phyloP scores from a whole-genome alignment of 2,329 filamentous ascomycete species.

The Alternaria incomplexa region DNA sequence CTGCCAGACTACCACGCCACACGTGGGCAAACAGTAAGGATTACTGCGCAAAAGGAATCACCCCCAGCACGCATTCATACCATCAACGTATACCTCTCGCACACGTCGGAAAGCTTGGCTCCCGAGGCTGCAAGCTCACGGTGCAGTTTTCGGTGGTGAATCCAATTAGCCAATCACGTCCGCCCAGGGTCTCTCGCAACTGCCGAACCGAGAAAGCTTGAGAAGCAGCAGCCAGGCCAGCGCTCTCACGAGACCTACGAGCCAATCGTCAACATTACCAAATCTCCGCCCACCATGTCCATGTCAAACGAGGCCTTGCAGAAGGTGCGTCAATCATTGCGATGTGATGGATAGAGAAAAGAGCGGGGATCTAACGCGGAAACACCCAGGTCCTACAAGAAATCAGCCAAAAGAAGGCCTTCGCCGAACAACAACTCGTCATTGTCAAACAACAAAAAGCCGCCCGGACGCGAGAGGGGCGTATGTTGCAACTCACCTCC shows the following conservation, averaged over 20 bases:
- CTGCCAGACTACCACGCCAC: constrained; percentile 3
- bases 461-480: constrained; percentile 84
- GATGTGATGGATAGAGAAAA: background rate
- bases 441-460: constrained; percentile 84
- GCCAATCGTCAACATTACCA: background rate
- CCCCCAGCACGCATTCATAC: background rate
- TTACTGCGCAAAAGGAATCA: background rate
- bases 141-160: constrained; percentile 12
- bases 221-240: constrained; percentile 12
- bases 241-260: constrained; percentile 8
- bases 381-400: constrained; percentile 78
- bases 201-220: constrained; percentile 31
- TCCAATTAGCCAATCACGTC: constrained; percentile 23
- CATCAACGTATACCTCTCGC: background rate
- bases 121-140: background rate
- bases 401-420: constrained; percentile 87
- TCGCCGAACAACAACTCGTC: constrained; percentile 89
- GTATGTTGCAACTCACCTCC: constrained; percentile 84
- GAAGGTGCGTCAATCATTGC: constrained; percentile 65
- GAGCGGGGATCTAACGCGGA: constrained; percentile 2
- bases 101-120: background rate
- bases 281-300: constrained; percentile 68
- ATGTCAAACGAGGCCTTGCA: constrained; percentile 93
- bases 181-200: constrained; percentile 11
- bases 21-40: background rate